Base-by-base conservation (phyloP, 1,284 basidiomycete species). In the Irpex sp. region DNA sequence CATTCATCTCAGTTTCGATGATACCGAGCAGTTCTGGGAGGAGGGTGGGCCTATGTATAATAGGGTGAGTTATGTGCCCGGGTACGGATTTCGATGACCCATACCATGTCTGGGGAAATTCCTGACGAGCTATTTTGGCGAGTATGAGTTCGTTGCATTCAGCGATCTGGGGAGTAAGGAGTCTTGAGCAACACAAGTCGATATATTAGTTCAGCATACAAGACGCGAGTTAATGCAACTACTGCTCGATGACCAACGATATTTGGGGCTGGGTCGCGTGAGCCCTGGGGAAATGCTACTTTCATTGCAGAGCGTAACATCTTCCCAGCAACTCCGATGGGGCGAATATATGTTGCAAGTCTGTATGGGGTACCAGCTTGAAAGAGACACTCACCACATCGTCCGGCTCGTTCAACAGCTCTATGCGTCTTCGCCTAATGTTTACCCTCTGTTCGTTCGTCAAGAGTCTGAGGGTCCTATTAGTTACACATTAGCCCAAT, bases 61-160 rank as follows among this genome's bases (percentile, higher is more conserved):
- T 16, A 12, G 12, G n/a, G 49, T 61, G 10, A 61, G 51, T 49
- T 35, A 42, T 2, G 14, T n/a, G 53, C 23, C 8, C 21, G n/a
- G 59, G 6, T 14, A 19, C 9, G 12, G 45, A 58, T 47, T 72
- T 6, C 36, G n/a, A n/a, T n/a, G n/a, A n/a, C n/a, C n/a, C n/a
- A n/a, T 63, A 88, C 90, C 90, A 93, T 55, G 77, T 77, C 48
- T 70, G 73, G 10, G 91, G 90, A 70, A 82, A 91, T 68, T 93
- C 91, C 35, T 80, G 72, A 54, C 91, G 82, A 8, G 90, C 84
- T 58, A 92, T 83, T 70, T 86, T 92, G 6, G 83, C 78, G 4
- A 90, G 78, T 35, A 90, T 83, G 36, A 87, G 68, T 67, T 88
- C 80, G 65, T 92, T 93, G 68, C 85, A 90, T 61, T 86, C 78